These are phyloP conservation scores for Barnettozyma salicaria DNA, from an alignment of 805 yeast species.

Conservation along the genomic window DNA sequence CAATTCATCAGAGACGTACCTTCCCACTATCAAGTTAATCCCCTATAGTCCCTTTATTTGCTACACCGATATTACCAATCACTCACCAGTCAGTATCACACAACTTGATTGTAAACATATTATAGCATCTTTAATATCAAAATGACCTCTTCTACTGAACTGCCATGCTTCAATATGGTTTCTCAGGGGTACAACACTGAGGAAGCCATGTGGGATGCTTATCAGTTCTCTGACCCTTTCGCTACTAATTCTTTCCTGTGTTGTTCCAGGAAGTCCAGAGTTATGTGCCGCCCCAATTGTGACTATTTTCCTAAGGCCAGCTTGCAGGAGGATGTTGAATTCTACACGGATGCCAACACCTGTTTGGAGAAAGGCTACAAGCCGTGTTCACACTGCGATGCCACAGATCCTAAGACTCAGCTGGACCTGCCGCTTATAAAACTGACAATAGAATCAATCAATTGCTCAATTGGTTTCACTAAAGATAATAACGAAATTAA, in stretches of 20 bases:
- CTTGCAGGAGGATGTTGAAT: slow-evolving; percentile 36
- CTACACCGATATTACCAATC: too few species aligned
- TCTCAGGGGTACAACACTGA: slow-evolving; percentile 15
- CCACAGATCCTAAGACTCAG: slow-evolving; percentile 30
- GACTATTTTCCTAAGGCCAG: slow-evolving; percentile 40
- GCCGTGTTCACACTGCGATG: slow-evolving; percentile 54
- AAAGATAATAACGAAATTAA: slow-evolving; percentile 19
- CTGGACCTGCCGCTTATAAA: slow-evolving; percentile 30
- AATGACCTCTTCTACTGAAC: neutral
- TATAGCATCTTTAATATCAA: too few species aligned
- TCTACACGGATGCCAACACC: slow-evolving; percentile 35
- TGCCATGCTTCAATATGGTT: too few species aligned
- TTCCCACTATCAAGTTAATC: too few species aligned
- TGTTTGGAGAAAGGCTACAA: slow-evolving; percentile 41
- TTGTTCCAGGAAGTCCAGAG: slow-evolving; percentile 36
- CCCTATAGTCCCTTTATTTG: too few species aligned
- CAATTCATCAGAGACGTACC: too few species aligned
- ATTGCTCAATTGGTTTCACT: slow-evolving; percentile 50
- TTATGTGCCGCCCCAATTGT: slow-evolving; percentile 68
- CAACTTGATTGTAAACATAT: too few species aligned
- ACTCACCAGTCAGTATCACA: too few species aligned
- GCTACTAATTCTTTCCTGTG: slow-evolving; percentile 55
- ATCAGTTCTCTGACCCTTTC: slow-evolving; percentile 60
- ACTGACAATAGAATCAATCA: slow-evolving; percentile 48
- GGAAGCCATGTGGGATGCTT: slow-evolving; percentile 49